Evolutionary conservation across 2,329 filamentous ascomycete genomes (phyloP).

Genomic region (Botrytis sinoallii): DNA sequence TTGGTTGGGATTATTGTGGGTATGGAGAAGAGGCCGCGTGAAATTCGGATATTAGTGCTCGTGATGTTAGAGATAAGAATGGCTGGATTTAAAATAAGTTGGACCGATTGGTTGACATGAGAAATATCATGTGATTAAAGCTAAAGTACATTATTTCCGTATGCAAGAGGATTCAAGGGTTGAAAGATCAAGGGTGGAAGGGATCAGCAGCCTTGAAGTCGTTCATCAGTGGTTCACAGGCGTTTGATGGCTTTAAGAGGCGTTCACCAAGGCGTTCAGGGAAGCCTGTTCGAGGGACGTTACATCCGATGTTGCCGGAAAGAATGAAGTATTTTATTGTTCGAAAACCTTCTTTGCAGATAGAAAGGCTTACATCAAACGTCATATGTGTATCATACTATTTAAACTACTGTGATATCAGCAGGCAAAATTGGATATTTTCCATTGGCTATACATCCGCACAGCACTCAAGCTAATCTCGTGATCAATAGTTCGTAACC

Average conservation of each 20-base stretch:
- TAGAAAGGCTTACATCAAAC: background rate
- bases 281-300: background rate
- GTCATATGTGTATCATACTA: background rate
- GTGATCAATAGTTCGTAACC: background rate
- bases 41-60: slow-evolving; percentile 14
- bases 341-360: background rate
- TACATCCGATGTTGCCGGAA: background rate
- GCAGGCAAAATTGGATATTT: background rate
- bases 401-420: background rate
- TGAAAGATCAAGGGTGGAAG: background rate
- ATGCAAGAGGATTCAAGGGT: background rate
- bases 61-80: slow-evolving; percentile 5
- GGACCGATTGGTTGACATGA: slow-evolving; percentile 5
- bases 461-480: background rate
- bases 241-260: background rate
- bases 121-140: slow-evolving; percentile 1
- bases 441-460: background rate
- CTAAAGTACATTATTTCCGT: background rate
- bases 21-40: slow-evolving; percentile 11
- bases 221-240: background rate
- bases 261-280: background rate
- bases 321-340: background rate
- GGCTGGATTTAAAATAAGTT: background rate
- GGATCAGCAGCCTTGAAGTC: background rate
- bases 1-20: background rate